phyloP scores from a whole-genome alignment of 257 asterid genomes.

The Solanum appendiculatum region DNA sequence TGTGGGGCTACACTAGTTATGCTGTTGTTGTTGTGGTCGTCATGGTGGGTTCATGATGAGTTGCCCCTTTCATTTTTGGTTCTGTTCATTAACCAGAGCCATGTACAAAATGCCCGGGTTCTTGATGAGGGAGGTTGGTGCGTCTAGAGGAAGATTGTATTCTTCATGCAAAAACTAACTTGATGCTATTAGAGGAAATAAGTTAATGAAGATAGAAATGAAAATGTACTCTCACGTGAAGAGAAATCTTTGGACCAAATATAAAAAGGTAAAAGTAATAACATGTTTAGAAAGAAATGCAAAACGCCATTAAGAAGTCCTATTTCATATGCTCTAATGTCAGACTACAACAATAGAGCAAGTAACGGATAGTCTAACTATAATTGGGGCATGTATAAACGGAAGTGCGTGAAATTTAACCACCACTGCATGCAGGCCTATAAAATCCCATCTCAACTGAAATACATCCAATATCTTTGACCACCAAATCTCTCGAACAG shows the following conservation, averaged over 20 bases:
- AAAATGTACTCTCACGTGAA: not conserved
- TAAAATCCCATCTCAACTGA: not conserved
- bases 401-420: not conserved
- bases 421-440: not conserved
- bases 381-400: not conserved
- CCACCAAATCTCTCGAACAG: not conserved
- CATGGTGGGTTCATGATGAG: not conserved
- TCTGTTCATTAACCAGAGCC: not conserved
- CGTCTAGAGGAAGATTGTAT: not conserved
- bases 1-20: not conserved
- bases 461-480: not conserved
- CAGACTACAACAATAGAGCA: not conserved
- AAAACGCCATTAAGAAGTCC: not conserved
- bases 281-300: not conserved
- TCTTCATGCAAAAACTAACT: not conserved
- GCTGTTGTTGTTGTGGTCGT: not conserved
- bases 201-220: not conserved
- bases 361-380: not conserved
- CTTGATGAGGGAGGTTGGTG: not conserved
- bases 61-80: not conserved
- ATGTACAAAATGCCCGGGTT: not conserved
- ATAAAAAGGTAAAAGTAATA: not conserved
- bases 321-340: not conserved
- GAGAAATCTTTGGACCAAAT: not conserved
- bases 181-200: not conserved